These are phyloP conservation scores for Nothopassalora personata DNA, from an alignment of 2,329 filamentous ascomycete species.

Conservation along the genomic window DNA sequence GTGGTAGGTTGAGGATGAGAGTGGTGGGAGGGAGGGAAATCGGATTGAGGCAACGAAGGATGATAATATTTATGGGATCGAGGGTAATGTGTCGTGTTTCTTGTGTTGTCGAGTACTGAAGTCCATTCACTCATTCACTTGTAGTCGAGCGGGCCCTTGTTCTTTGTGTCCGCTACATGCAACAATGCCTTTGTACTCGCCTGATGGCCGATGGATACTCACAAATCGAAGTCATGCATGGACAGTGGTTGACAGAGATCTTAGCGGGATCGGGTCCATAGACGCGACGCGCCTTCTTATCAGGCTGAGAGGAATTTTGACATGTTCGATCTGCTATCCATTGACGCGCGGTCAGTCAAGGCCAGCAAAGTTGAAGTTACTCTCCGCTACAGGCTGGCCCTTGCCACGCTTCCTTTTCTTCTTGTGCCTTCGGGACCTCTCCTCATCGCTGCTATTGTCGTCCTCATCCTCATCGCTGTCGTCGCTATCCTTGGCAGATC, in stretches of 20 bases:
- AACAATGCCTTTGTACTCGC: background rate
- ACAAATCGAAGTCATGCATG: too few relatives aligned
- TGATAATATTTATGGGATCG: background rate
- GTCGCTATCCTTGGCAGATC: constrained; percentile 43
- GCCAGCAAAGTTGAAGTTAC: constrained; percentile 27
- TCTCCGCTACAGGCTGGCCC: constrained; percentile 20
- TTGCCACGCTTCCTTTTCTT: constrained; percentile 40
- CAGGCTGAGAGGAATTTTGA: too few relatives aligned
- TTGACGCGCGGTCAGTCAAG: constrained; percentile 25
- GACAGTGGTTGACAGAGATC: too few relatives aligned
- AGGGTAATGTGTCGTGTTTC: background rate
- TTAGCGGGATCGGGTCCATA: too few relatives aligned
- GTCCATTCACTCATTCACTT: background rate
- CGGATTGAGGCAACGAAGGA: background rate
- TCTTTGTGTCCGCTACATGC: background rate
- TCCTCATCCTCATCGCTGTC: constrained; percentile 38
- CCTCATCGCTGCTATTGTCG: constrained; percentile 42
- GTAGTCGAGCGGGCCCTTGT: too few relatives aligned
- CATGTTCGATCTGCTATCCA: background rate
- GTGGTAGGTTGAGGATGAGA: background rate
- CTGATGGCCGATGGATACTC: too few relatives aligned
- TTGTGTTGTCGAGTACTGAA: background rate
- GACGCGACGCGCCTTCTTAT: too few relatives aligned
- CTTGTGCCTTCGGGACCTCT: constrained; percentile 38
- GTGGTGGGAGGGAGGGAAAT: background rate